Conservation (phyloP, 495 filamentous ascomycete species). For the Aspergillus cavernicola region DNA sequence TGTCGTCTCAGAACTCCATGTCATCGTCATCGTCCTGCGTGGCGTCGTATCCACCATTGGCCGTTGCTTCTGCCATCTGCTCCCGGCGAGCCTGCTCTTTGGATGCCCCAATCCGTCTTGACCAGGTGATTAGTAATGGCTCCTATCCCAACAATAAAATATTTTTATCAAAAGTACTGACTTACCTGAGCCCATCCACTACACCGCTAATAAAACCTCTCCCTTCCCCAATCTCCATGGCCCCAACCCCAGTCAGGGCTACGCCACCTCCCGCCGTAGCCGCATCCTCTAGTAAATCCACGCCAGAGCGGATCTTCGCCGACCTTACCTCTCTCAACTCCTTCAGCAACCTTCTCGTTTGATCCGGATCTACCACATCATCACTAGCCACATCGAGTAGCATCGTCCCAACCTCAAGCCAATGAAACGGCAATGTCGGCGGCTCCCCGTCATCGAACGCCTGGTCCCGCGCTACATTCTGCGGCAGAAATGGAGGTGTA, state of each 20-base stretch:
- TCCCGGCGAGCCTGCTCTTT: slow-evolving; percentile 47
- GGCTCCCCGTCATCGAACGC: slow-evolving; percentile 20
- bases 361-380: slow-evolving; percentile 73
- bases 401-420: slow-evolving; percentile 83
- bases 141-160: neutral
- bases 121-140: neutral
- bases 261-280: slow-evolving; percentile 60
- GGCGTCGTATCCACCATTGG: slow-evolving; percentile 36
- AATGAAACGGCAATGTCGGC: slow-evolving; percentile 83
- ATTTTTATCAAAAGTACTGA: neutral
- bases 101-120: slow-evolving; percentile 43
- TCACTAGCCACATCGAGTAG: slow-evolving; percentile 80
- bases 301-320: slow-evolving; percentile 78
- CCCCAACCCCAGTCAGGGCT: slow-evolving; percentile 77
- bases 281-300: slow-evolving; percentile 64
- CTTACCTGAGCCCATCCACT: slow-evolving; percentile 75
- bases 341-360: slow-evolving; percentile 69
- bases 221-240: slow-evolving; percentile 86
- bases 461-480: slow-evolving; percentile 36
- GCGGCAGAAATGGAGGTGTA: slow-evolving; percentile 39
- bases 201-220: slow-evolving; percentile 80
- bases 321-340: slow-evolving; percentile 84
- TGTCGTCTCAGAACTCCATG: slow-evolving; percentile 41
- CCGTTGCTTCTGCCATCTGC: slow-evolving; percentile 43
- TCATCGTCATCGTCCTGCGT: slow-evolving; percentile 46